Base-by-base conservation (phyloP, 2,329 filamentous ascomycete species). In the Pseudocercospora cruenta region DNA sequence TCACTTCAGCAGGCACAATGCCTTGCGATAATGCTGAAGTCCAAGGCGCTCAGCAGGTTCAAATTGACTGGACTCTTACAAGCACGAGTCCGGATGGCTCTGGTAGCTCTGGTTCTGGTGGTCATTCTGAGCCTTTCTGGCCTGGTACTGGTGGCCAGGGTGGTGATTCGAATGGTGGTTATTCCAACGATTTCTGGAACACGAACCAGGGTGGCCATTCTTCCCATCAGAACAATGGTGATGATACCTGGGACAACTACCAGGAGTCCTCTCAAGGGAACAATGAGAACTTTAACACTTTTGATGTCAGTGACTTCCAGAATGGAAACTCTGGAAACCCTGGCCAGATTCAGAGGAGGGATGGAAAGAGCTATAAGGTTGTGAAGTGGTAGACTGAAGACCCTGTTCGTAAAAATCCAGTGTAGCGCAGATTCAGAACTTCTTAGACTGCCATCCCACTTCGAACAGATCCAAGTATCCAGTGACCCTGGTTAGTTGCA, bases 51-150 rank as follows among this genome's bases (percentile, higher is more conserved):
- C 4, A 60, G 22, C 62, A 67, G 26, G 62, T 67, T 26, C n/a
- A 24, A 7, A 63, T 67, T 19, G 58, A 65, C 21, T 67, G 65
- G 65, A 59, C 62, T 58, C 24, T 67, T 10, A 59, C 59, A 8
- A 33, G 19, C 24, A 16, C 51, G 22, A 16, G 51, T 43, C 39
- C 39, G 26, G 51, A 28, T 39, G 31, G n/a, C 1, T 36, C 26
- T 22, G 51, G 51, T 26, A 26, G 24, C 19, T 49, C 45, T 14
- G 49, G 49, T 28, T 22, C 49, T 54, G 49, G 49, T 54, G 5
- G 14, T 14, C 7, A 24, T n/a, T 33, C 53, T 55, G 24, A 10
- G 8, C 5, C 24, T 19, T 7, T 31, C 5, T 16, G 28, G 53
- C 26, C 26, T 57, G 26, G 53, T 6, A 12, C 53, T 57, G 26